Evolutionary conservation across 352 stramenopile genomes (phyloP), one percentile per base, ranked within the genome.

Genomic region (Phytophthora crassamura): DNA sequence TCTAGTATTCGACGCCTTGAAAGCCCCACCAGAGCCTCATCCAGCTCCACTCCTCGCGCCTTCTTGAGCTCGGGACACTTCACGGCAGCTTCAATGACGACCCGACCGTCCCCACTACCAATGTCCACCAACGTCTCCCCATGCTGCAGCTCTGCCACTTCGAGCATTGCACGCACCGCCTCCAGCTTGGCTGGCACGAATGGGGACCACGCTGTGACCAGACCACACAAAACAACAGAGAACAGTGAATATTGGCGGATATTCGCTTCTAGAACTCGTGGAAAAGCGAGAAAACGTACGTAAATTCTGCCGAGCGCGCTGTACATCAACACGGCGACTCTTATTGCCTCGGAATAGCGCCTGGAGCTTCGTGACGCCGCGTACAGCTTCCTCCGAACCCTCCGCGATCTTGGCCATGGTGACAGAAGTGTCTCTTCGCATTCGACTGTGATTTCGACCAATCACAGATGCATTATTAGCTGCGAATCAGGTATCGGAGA

Each of bases 121-220:
- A 91, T 76, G 49, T 91, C 83, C 15, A 90, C 56, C 25, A 91
- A 50, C 12, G 72, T 84, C 39, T 91, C 78, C 3, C 53, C 64
- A 22, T 60, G 55, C 15, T 77, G 67, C n/a, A 86, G 57, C 16
- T 41, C 56, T 4, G 72, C 78, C 18, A 89, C 55, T 18, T 50
- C 41, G 11, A 91, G 61, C 67, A 91, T 89, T 55, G 64, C 77
- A 38, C 64, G 36, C 3, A 88, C 80, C 1, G 83, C 83, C 33
- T 90, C 77, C 28, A 77, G 67, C 49, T 86, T 86, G 36, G 77
- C 80, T 4, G 83, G 83, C 18, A 90, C 77, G 36, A 89, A 91
- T 7, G 83, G 83, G 22, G 83, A 89, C 80, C 83, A 91, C 3
- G 81, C 83, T 91, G 50, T 15, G 28, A 22, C 32, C 22, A 32